phyloP scores from a whole-genome alignment of 306 rosid genomes.

The Hylodesmum podocarpum region DNA sequence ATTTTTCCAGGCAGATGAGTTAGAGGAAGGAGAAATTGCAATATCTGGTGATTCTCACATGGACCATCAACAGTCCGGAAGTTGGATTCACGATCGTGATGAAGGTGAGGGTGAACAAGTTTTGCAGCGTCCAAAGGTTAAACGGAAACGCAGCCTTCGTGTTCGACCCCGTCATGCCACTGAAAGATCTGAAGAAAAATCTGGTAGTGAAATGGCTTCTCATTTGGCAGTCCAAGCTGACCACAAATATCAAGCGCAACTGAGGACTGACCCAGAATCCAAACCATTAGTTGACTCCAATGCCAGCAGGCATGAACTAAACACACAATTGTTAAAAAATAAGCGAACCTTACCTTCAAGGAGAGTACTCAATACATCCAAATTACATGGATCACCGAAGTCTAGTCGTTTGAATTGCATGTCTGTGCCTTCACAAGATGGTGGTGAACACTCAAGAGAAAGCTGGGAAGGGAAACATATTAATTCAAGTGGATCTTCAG shows the following conservation, averaged over 20 bases:
- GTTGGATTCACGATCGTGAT: constrained; percentile 95
- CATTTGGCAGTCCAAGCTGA: constrained; percentile 59
- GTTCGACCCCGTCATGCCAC: constrained; percentile 80
- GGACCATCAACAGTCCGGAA: constrained; percentile 92
- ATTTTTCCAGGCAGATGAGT: constrained; percentile 74
- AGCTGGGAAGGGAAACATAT: constrained; percentile 68
- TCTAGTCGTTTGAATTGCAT: constrained; percentile 66
- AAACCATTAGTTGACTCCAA: constrained; percentile 57
- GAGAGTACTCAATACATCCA: constrained; percentile 61
- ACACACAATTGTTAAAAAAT: constrained; percentile 59
- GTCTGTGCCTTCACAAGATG: constrained; percentile 61
- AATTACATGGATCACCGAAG: constrained; percentile 71
- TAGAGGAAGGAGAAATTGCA: constrained; percentile 97
- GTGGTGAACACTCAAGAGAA: constrained; percentile 65
- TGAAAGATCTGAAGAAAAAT: constrained; percentile 84
- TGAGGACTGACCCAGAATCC: constrained; percentile 56
- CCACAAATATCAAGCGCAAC: constrained; percentile 57
- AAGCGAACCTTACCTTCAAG: constrained; percentile 67
- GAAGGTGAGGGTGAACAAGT: constrained; percentile 97
- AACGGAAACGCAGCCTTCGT: constrained; percentile 90
- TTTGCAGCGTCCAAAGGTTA: constrained; percentile 90
- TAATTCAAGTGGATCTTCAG: constrained; percentile 58
- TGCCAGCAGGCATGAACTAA: constrained; percentile 65
- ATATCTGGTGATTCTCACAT: constrained; percentile 90
- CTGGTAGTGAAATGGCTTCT: constrained; percentile 62